Conservation (phyloP, 2,329 filamentous ascomycete species). For the Clarireedia monteithiana region DNA sequence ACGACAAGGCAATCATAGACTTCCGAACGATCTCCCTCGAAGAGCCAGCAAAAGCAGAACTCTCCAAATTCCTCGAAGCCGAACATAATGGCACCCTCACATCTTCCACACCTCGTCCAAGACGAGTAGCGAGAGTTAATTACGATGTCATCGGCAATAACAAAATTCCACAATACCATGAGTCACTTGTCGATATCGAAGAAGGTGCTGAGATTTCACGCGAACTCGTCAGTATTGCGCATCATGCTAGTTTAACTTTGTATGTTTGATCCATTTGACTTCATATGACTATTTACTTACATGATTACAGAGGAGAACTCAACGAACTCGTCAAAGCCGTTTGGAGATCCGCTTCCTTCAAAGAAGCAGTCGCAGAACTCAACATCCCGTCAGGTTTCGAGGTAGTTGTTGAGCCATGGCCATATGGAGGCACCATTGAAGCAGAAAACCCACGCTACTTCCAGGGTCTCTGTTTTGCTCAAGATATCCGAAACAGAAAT, state of each 20-base stretch:
- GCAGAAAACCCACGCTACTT: conserved; percentile 43
- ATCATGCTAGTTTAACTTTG: conserved; percentile 41
- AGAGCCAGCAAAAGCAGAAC: conserved; percentile 45
- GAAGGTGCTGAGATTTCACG: conserved; percentile 35
- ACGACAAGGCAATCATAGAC: conserved; percentile 39
- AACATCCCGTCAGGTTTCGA: conserved; percentile 46
- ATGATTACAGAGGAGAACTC: not conserved
- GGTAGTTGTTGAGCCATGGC: conserved; percentile 45
- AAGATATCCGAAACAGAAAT: conserved; percentile 29
- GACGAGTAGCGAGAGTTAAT: conserved; percentile 44
- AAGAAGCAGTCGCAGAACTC: conserved; percentile 28
- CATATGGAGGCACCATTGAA: conserved; percentile 40
- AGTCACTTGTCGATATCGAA: conserved; percentile 43
- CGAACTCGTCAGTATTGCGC: conserved; percentile 37
- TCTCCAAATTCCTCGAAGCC: conserved; percentile 40
- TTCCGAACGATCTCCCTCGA: conserved; percentile 54
- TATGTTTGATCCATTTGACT: conserved; percentile 25
- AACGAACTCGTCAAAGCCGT: not conserved
- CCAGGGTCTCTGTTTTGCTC: conserved; percentile 46
- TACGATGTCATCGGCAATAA: conserved; percentile 49
- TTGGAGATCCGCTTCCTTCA: not conserved
- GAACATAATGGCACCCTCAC: conserved; percentile 35
- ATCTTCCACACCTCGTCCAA: conserved; percentile 33
- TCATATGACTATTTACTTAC: not conserved
- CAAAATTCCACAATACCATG: conserved; percentile 44